Evolutionary conservation across 805 yeast genomes (phyloP).

Genomic region (Nakazawaea laoshanensis): DNA sequence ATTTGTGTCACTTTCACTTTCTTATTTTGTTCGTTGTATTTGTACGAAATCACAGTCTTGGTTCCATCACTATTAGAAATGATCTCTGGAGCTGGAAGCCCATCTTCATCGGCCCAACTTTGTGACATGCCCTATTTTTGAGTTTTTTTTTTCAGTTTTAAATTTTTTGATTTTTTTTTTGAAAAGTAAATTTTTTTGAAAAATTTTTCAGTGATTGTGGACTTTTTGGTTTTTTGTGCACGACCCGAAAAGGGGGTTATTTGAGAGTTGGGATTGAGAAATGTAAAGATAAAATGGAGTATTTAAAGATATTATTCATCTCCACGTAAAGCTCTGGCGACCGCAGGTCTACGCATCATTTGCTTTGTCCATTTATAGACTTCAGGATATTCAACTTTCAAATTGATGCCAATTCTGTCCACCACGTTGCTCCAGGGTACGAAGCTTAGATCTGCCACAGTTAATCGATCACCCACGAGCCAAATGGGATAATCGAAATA

Average conservation of each 20-base stretch:
- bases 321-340: conserved; percentile 76
- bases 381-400: conserved; percentile 85
- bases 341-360: conserved; percentile 94
- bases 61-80: conserved; percentile 82
- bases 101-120: conserved; percentile 67
- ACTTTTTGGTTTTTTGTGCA: no score
- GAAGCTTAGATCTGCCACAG: conserved; percentile 86
- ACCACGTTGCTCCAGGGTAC: conserved; percentile 98
- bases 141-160: no score
- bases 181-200: no score
- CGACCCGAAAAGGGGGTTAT: no score
- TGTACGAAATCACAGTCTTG: conserved; percentile 74
- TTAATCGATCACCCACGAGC: conserved; percentile 70
- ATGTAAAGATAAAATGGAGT: no score
- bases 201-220: no score
- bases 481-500: conserved; percentile 92
- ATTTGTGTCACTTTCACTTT: conserved; percentile 84
- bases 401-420: conserved; percentile 82
- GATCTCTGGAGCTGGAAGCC: conserved; percentile 65
- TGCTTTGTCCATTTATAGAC: conserved; percentile 93
- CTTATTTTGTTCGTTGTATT: conserved; percentile 69
- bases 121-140: no score
- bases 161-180: conserved; percentile 1
- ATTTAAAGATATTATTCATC: conserved; percentile 25
- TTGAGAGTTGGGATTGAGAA: no score